These are phyloP conservation scores for Cnidoscolus chayamansa DNA, from an alignment of 441 rosid genomes.

Conservation along the genomic window DNA sequence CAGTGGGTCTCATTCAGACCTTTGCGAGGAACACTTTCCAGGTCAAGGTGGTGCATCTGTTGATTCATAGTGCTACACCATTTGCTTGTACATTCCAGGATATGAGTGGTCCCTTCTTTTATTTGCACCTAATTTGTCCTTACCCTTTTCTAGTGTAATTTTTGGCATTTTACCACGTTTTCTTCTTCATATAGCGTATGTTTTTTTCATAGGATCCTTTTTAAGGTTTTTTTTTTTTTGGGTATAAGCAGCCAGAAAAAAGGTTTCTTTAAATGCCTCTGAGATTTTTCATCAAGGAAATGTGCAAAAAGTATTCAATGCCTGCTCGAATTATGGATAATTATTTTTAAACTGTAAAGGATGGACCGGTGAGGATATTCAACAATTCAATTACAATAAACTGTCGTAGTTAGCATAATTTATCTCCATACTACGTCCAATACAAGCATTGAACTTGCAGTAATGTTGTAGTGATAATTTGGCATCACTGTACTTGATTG, in stretches of 20 bases:
- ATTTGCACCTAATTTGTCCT: neutral
- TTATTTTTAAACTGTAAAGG: neutral
- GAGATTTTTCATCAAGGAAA: neutral
- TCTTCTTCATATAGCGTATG: neutral
- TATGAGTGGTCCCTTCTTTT: slow-evolving; percentile 16
- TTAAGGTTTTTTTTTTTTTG: too few relatives aligned
- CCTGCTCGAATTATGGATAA: neutral
- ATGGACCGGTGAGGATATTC: neutral
- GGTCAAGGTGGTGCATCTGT: slow-evolving; percentile 21
- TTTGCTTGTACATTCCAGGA: slow-evolving; percentile 27
- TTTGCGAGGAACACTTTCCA: slow-evolving; percentile 41
- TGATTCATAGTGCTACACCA: slow-evolving; percentile 18
- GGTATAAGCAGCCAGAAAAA: slow-evolving; percentile 4
- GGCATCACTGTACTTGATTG: too few relatives aligned
- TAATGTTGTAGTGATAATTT: too few relatives aligned
- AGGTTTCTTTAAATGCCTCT: neutral
- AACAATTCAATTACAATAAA: neutral
- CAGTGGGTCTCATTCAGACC: slow-evolving; percentile 54
- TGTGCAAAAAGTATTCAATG: neutral
- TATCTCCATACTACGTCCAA: neutral
- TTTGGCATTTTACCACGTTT: neutral
- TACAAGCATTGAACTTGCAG: neutral
- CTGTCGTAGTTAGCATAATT: neutral
- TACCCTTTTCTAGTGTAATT: neutral
- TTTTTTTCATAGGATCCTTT: neutral